phyloP scores from a whole-genome alignment of 441 rosid genomes.

The Pelargonium cotyledonis region DNA sequence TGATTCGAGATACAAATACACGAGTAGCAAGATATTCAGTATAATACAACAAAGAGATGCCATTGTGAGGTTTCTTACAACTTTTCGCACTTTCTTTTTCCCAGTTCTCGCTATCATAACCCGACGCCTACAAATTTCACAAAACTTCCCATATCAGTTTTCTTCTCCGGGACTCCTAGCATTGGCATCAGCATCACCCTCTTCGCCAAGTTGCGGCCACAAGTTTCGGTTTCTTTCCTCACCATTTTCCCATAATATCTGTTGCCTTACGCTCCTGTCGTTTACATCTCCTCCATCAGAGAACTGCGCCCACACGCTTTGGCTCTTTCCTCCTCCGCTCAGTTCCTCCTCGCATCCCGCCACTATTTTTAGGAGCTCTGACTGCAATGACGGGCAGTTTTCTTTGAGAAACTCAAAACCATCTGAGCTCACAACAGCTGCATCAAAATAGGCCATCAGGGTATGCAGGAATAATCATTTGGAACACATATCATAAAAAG shows the following conservation, averaged over 20 bases:
- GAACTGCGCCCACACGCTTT: constrained; percentile 57
- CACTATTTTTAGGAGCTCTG: constrained; percentile 49
- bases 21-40: too few species aligned
- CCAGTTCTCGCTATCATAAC: background rate
- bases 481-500: too few species aligned
- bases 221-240: constrained; percentile 67
- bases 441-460: background rate
- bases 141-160: constrained; percentile 24
- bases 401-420: constrained; percentile 46
- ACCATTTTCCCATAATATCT: constrained; percentile 50
- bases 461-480: background rate
- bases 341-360: constrained; percentile 69
- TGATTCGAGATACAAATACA: too few species aligned
- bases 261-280: constrained; percentile 47
- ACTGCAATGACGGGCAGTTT: constrained; percentile 38
- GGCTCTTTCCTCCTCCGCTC: constrained; percentile 51
- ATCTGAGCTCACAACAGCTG: constrained; percentile 61
- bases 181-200: constrained; percentile 55
- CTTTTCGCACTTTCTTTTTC: background rate
- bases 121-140: constrained; percentile 23
- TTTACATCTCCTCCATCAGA: constrained; percentile 57
- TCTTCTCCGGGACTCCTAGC: constrained; percentile 70
- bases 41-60: background rate
- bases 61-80: background rate
- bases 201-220: constrained; percentile 79